These are phyloP conservation scores for Scheffersomyces quercinus DNA, from an alignment of 1,139 yeast genomes.

Conservation along the genomic window DNA sequence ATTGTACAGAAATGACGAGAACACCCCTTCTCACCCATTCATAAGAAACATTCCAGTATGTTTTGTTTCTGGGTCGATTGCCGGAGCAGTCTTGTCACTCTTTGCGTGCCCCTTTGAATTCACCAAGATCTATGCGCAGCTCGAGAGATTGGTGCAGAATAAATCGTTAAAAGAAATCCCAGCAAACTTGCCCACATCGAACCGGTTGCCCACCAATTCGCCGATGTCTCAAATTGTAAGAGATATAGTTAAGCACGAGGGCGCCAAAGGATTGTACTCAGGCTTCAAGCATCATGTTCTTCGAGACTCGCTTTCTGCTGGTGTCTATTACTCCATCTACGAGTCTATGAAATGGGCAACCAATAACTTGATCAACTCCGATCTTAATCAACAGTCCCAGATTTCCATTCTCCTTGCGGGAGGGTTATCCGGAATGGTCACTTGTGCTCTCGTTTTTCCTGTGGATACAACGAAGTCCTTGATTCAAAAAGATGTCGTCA, in stretches of 20 bases:
- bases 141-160: slow-evolving; percentile 49
- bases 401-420: slow-evolving; percentile 59
- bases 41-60: slow-evolving; percentile 65
- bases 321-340: slow-evolving; percentile 71
- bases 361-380: slow-evolving; percentile 32
- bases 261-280: slow-evolving; percentile 64
- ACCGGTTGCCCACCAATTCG: slow-evolving; percentile 11
- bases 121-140: slow-evolving; percentile 79
- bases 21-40: slow-evolving; percentile 34
- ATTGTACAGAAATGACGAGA: slow-evolving; percentile 19
- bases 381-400: slow-evolving; percentile 31
- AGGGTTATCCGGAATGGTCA: slow-evolving; percentile 72
- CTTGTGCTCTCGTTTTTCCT: slow-evolving; percentile 78
- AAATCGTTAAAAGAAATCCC: slow-evolving; percentile 18
- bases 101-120: slow-evolving; percentile 87
- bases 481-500: slow-evolving; percentile 71
- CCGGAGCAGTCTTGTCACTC: slow-evolving; percentile 66
- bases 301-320: slow-evolving; percentile 73
- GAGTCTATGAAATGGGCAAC: slow-evolving; percentile 64
- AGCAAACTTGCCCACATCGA: slow-evolving; percentile 4
- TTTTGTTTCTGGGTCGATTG: slow-evolving; percentile 60
- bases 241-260: slow-evolving; percentile 58
- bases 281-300: slow-evolving; percentile 68
- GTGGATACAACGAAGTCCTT: slow-evolving; percentile 77
- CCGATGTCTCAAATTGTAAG: slow-evolving; percentile 42